Base-by-base conservation (phyloP, 2,329 filamentous ascomycete genomes). In the Aspergillus viridinutans region DNA sequence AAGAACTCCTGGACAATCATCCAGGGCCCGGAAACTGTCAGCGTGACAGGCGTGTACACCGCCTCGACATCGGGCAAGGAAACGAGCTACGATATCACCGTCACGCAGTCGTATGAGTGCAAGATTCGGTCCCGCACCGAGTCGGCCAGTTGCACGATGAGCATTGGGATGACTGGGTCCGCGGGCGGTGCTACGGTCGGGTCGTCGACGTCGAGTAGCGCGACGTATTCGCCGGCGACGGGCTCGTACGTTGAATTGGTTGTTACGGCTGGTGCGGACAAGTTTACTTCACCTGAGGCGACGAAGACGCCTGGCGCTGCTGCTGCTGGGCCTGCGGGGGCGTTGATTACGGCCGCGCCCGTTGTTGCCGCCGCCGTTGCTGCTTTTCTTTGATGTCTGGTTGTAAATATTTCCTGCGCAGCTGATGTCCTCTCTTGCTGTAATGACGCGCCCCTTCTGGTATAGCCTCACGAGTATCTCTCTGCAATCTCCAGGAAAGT, bases 301-400 rank as follows among this genome's bases (percentile, higher is more conserved):
- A 67, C 65, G 1, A 48, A 64, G 49, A 63, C 64, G 1, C 54
- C 60, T 10, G 64, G 55, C 29, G 64, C 50, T 29, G 66, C 54
- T 53, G 62, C 40, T 21, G 54, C 53, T 29, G 61, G 57, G 3
- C 51, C 56, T 32, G 57, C 50, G 10, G 56, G 43, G 21, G 59
- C 64, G 21, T 50, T 68, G 53, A 62, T 65, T 35, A 68, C 66
- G 2, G 66, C 62, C 26, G 60, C 60, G n/a, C 64, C 67, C 12
- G 23, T 68, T 35, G 60, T 59, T 54, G 66, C 62, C 25, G 66
- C 65, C 42, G 66, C 66, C 0, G 54, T 61, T 7, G 59, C 58
- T 50, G 66, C 63, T 54, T 29, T 58, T 17, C 50, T 60, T 49
- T 65, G 32, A 58, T 25, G 25, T 59, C 9, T 54, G 49, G 25